Percentiles rank a stretch among this genome's conserved stretches.
These are phyloP conservation scores for Bryum argenteum DNA, from an alignment of 225 moss, liverwort and hornwort species.

Conservation along the genomic window DNA sequence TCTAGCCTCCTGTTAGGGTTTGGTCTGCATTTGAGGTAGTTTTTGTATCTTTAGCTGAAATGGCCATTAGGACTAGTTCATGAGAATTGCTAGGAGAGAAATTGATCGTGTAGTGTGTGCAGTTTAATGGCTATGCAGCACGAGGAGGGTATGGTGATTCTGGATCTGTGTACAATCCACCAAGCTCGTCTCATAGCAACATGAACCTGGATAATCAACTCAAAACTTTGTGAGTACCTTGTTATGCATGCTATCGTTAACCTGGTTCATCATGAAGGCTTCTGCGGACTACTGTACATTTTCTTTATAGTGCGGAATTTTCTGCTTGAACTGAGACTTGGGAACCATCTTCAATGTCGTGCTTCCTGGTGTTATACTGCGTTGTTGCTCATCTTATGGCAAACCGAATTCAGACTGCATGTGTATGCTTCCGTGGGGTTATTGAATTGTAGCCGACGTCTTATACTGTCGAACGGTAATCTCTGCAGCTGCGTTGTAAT, in stretches of 20 bases:
- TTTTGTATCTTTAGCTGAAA: background rate
- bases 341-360: slow-evolving; percentile 17
- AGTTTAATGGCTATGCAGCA: slow-evolving; percentile 45
- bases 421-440: slow-evolving; percentile 10
- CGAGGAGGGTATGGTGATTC: slow-evolving; percentile 43
- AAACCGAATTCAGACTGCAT: background rate
- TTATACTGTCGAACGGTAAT: slow-evolving; percentile 2
- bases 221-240: slow-evolving; percentile 45
- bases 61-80: background rate
- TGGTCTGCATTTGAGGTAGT: slow-evolving; percentile 19
- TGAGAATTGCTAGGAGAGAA: slow-evolving; percentile 11
- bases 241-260: slow-evolving; percentile 9
- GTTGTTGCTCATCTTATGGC: slow-evolving; percentile 3
- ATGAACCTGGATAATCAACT: slow-evolving; percentile 32
- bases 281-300: background rate
- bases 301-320: slow-evolving; percentile 10
- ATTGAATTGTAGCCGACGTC: background rate
- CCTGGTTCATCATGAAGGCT: background rate
- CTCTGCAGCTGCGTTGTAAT: slow-evolving; percentile 10
- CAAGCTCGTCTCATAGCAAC: slow-evolving; percentile 28
- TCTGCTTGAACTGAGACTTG: slow-evolving; percentile 11
- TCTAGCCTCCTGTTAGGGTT: slow-evolving; percentile 15
- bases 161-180: slow-evolving; percentile 35
- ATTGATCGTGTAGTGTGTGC: slow-evolving; percentile 29
- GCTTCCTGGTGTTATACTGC: slow-evolving; percentile 5